phyloP scores from a whole-genome alignment of 1,139 yeast genomes.

The Pichia sp. region DNA sequence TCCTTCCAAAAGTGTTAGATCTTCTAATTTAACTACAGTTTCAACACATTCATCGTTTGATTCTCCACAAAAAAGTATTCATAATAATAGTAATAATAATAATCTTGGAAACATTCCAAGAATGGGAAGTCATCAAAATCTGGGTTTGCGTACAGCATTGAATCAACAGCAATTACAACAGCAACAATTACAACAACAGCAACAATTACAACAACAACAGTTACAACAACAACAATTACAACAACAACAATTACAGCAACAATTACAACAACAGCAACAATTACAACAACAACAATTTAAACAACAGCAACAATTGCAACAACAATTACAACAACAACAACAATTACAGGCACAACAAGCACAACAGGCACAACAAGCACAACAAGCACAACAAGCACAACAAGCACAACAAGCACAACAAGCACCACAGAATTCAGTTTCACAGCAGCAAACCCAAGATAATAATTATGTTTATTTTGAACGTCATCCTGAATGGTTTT shows the following conservation, averaged over 20 bases:
- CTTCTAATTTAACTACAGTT: conserved; percentile 26
- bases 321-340: conserved; percentile 17
- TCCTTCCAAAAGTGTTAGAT: conserved; percentile 29
- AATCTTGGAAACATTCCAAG: conserved; percentile 2
- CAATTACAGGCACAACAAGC: conserved; percentile 15
- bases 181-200: conserved; percentile 22
- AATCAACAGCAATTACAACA: conserved; percentile 20
- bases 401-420: conserved; percentile 1
- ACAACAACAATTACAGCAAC: conserved; percentile 19
- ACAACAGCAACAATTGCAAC: conserved; percentile 16
- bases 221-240: conserved; percentile 7
- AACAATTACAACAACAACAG: conserved; percentile 7
- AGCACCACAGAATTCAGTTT: too few species aligned
- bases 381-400: conserved; percentile 12
- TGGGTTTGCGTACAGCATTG: conserved; percentile 1
- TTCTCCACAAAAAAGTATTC: conserved; percentile 24
- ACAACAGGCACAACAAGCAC: conserved; percentile 2
- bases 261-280: conserved; percentile 19
- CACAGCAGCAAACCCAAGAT: too few species aligned
- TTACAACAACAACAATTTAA: conserved; percentile 11
- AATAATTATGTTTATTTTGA: conserved; percentile 62
- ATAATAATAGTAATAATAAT: conserved; percentile 15
- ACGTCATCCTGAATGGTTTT: conserved; percentile 75
- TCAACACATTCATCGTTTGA: conserved; percentile 23
- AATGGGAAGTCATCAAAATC: conserved; percentile 6